Base-by-base conservation (phyloP, 2,329 filamentous ascomycete species). In the Paracorniculantispora psalliotae region DNA sequence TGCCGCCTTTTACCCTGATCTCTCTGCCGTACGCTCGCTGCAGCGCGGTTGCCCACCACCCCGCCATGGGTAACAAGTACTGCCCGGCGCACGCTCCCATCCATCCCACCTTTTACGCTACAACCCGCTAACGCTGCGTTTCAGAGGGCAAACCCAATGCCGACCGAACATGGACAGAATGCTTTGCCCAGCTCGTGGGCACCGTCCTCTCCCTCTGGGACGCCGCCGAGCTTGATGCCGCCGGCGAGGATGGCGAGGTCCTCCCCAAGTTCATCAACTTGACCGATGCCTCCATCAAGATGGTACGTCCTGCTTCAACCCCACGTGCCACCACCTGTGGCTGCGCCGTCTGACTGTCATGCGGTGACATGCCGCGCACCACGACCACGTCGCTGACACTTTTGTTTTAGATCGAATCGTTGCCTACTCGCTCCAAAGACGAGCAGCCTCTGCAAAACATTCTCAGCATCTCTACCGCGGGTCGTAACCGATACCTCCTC, bases 201-300 rank as follows among this genome's bases (percentile, higher is more conserved):
- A 97, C 94, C 1, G 91, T 97, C 17, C 77, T 99, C 59, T 97
- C 94, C 7, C 78, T 97, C 52, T 99, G 94, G 94, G 93, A 99
- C 74, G 92, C 93, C 25, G 87, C 90, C 63, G 92, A 94, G 71
- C 81, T 97, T 60, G 94, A 99, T 75, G 86, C 86, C 41, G 92
- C 91, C 13, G 91, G 90, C 37, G 88, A 91, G 66, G 86, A 94
- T 67, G 89, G 87, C 64, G 90, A 96, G 69, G 90, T 96, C 50
- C 78, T 93, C 44, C 91, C 92, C 33, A 94, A 90, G 53, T 99
- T 97, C 71, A 92, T 99, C 72, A 99, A 99, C 69, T 77, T 99
- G 61, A 96, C 94, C 7, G 94, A 99, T 80, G 94, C 94, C 21
- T 96, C 94, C 0, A 92, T 99, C 67, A 96, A 96, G 74, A 97